phyloP scores from a whole-genome alignment of 345 rosid species.

The Gossypium stocksii region DNA sequence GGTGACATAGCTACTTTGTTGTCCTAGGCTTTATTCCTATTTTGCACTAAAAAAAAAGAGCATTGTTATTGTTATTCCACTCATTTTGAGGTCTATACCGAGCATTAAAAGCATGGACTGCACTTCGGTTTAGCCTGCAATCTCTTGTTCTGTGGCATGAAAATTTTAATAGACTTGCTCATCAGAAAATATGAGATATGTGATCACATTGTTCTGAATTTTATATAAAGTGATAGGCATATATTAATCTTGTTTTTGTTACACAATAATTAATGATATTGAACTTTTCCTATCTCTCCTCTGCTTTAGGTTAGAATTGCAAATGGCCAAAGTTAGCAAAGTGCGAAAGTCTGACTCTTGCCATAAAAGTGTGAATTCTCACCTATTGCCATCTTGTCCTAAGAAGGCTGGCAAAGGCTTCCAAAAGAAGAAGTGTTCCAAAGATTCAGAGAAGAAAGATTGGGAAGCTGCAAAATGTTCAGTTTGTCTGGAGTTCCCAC shows the following conservation, averaged over 20 bases:
- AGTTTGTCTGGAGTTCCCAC: constrained; percentile 78
- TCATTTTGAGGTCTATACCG: background rate
- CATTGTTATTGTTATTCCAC: background rate
- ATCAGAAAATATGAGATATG: background rate
- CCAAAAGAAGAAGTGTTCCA: constrained; percentile 26
- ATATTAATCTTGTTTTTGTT: constrained; percentile 5
- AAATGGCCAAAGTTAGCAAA: constrained; percentile 60
- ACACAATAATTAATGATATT: background rate
- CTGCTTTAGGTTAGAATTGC: constrained; percentile 20
- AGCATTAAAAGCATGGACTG: background rate
- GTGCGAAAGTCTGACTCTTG: constrained; percentile 27
- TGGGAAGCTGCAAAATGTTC: constrained; percentile 68
- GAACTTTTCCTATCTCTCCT: background rate
- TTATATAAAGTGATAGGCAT: background rate
- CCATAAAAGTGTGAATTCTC: constrained; percentile 23
- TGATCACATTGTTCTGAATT: background rate
- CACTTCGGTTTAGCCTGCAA: background rate
- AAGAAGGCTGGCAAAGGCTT: constrained; percentile 31
- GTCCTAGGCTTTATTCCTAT: background rate
- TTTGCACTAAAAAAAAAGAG: background rate
- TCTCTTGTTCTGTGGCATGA: background rate
- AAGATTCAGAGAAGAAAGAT: constrained; percentile 50
- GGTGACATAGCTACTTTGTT: background rate
- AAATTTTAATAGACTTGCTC: background rate
- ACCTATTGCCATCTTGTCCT: constrained; percentile 33